A percentile compares a stretch with the other conserved stretches of the same genome.
phyloP scores from a whole-genome alignment of 495 filamentous ascomycete species.

The Penicillium arizonense region DNA sequence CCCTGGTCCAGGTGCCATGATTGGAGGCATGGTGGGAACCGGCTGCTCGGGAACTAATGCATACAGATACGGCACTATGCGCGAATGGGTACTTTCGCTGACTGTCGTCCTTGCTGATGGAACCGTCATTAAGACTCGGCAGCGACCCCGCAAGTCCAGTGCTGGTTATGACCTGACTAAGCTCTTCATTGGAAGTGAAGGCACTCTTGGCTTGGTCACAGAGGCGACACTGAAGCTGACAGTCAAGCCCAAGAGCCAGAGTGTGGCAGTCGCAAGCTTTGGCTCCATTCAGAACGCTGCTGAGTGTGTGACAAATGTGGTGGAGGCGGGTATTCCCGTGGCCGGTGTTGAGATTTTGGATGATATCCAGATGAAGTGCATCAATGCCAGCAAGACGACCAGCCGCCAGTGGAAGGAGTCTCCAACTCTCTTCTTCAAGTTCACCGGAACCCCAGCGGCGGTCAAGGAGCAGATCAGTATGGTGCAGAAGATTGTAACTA shows the following conservation, averaged over 20 bases:
- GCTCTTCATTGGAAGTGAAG: conserved; percentile 63
- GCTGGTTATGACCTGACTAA: conserved; percentile 66
- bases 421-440: conserved; percentile 67
- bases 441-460: conserved; percentile 54
- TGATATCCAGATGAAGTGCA: conserved; percentile 64
- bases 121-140: conserved; percentile 62
- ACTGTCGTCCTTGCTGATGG: conserved; percentile 67
- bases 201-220: conserved; percentile 63
- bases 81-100: conserved; percentile 63
- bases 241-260: conserved; percentile 58
- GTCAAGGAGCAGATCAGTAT: conserved; percentile 61
- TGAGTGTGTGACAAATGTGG: conserved; percentile 57
- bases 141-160: conserved; percentile 63
- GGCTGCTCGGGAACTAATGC: conserved; percentile 68
- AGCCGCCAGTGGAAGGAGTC: conserved; percentile 56
- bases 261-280: conserved; percentile 63
- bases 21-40: conserved; percentile 67
- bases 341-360: conserved; percentile 65
- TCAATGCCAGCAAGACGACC: conserved; percentile 58
- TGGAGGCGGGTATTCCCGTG: conserved; percentile 60
- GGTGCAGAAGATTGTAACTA: conserved; percentile 54
- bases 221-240: conserved; percentile 64
- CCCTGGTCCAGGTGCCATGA: conserved; percentile 65
- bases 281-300: conserved; percentile 54
- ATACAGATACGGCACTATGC: conserved; percentile 68